Percentiles rank a stretch among this genome's conserved stretches.
Evolutionary conservation across 805 yeast genomes (phyloP).

Genomic region (Kuraishia molischiana): DNA sequence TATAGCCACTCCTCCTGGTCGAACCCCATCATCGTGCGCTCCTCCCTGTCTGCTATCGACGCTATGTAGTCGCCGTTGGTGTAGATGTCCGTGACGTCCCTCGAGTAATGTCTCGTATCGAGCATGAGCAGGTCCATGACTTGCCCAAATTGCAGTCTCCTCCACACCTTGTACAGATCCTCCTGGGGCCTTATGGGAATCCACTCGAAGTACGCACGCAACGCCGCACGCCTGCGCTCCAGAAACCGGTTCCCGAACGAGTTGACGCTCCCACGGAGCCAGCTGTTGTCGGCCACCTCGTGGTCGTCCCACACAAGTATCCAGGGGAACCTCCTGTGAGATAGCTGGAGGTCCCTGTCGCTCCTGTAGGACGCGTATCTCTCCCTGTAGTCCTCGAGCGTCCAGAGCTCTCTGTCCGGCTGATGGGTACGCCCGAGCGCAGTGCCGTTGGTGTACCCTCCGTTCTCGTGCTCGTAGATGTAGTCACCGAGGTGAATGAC

Average conservation of each 20-base stretch:
- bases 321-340: constrained; percentile 15
- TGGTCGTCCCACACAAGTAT: constrained; percentile 18
- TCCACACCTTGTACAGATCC: constrained; percentile 12
- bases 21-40: constrained; percentile 16
- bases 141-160: constrained; percentile 12
- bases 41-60: constrained; percentile 9
- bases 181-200: constrained; percentile 12
- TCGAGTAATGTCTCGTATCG: constrained; percentile 15
- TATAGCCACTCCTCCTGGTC: constrained; percentile 17
- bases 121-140: constrained; percentile 11
- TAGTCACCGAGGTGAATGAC: constrained; percentile 17
- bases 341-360: constrained; percentile 12
- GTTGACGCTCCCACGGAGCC: constrained; percentile 14
- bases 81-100: constrained; percentile 15
- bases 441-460: constrained; percentile 14
- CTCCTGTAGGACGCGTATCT: constrained; percentile 12
- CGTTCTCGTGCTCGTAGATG: constrained; percentile 15
- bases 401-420: constrained; percentile 12
- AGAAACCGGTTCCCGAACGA: constrained; percentile 12
- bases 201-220: constrained; percentile 17
- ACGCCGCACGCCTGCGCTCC: constrained; percentile 9
- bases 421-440: constrained; percentile 9
- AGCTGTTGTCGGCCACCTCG: constrained; percentile 16
- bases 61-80: constrained; percentile 10
- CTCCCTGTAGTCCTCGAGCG: constrained; percentile 12